Evolutionary conservation across 2,329 filamentous ascomycete genomes (phyloP).

Genomic region (Cladosporium sp.): DNA sequence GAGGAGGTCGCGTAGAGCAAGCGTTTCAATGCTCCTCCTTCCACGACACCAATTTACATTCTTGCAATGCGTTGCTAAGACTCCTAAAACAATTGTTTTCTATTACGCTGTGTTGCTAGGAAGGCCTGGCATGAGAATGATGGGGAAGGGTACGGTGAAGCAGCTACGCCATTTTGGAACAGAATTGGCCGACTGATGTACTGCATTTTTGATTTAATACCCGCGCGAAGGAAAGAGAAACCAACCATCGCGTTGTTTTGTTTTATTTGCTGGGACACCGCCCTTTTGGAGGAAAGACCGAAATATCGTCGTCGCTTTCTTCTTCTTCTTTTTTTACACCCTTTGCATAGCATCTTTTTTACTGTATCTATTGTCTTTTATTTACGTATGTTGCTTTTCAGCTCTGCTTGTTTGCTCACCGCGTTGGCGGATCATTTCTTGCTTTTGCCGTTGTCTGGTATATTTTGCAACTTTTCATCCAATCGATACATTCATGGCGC

Average conservation of each 20-base stretch:
- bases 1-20: constrained; percentile 53
- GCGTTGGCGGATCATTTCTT: background rate
- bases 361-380: background rate
- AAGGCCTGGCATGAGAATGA: background rate
- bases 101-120: constrained; percentile 3
- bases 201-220: constrained; percentile 8
- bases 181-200: background rate
- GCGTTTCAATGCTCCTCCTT: background rate
- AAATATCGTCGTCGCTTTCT: background rate
- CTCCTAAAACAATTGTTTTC: background rate
- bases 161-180: background rate
- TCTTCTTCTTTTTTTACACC: background rate
- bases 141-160: background rate
- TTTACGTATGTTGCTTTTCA: background rate
- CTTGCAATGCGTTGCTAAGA: constrained; percentile 5
- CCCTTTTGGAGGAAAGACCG: background rate
- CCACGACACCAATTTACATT: background rate
- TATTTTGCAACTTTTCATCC: background rate
- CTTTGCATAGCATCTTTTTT: background rate
- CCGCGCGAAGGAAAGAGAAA: background rate
- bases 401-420: background rate
- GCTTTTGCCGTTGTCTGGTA: background rate
- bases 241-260: background rate
- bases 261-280: background rate
- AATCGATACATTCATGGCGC: background rate